Evolutionary conservation across 495 filamentous ascomycete species (phyloP).

Genomic region (Aspergillus affinis): DNA sequence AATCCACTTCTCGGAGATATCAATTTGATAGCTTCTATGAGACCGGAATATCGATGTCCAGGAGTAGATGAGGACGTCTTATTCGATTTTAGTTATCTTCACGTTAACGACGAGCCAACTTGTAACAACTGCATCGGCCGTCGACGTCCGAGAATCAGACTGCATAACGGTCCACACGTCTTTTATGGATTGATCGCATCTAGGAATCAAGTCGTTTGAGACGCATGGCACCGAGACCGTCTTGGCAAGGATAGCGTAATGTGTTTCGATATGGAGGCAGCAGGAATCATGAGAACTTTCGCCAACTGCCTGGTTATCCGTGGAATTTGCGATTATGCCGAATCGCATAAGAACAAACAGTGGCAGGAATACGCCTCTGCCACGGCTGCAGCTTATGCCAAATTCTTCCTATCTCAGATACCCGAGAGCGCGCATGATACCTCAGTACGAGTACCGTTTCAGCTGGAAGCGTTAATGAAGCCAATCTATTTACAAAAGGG

Average conservation of each 20-base stretch:
- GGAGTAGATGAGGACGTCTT: not conserved
- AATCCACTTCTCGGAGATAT: slow-evolving; percentile 2
- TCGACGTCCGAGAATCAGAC: slow-evolving; percentile 1
- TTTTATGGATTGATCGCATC: slow-evolving; percentile 1
- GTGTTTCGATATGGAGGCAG: slow-evolving; percentile 7
- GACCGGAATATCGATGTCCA: slow-evolving; percentile 7
- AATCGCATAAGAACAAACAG: slow-evolving; percentile 8
- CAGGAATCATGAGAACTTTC: not conserved
- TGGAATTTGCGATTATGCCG: slow-evolving; percentile 6
- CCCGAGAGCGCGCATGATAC: not conserved
- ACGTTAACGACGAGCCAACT: not conserved
- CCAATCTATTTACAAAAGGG: not conserved
- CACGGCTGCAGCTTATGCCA: slow-evolving; percentile 3
- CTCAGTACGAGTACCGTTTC: not conserved
- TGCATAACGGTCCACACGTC: not conserved
- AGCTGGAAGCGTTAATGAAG: not conserved
- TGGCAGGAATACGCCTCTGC: slow-evolving; percentile 8
- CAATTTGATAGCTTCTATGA: slow-evolving; percentile 2
- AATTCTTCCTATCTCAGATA: slow-evolving; percentile 4
- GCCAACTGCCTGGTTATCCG: not conserved
- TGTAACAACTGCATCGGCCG: slow-evolving; percentile 4
- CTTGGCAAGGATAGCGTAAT: not conserved
- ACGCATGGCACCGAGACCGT: slow-evolving; percentile 1
- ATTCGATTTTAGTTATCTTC: not conserved
- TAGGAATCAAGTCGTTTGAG: slow-evolving; percentile 4